phyloP scores from a whole-genome alignment of 1,284 basidiomycete species.

The Ceratobasidium papillatum region DNA sequence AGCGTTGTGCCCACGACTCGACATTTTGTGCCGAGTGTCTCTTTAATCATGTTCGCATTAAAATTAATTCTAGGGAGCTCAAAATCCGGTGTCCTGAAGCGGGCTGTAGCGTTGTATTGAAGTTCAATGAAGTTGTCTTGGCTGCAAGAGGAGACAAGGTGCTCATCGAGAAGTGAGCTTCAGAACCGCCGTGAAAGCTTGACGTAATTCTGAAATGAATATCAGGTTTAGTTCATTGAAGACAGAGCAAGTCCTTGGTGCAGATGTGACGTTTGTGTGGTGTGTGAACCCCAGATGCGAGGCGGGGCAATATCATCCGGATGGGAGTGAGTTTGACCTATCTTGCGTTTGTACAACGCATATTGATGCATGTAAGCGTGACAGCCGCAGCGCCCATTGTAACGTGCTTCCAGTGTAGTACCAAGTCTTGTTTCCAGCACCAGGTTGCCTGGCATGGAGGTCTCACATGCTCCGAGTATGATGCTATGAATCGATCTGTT shows the following conservation, averaged over 20 bases:
- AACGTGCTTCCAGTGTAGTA: constrained; percentile 3
- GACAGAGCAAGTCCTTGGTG: not conserved
- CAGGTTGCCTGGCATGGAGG: constrained; percentile 27
- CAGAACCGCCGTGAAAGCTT: not conserved
- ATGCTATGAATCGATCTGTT: not conserved
- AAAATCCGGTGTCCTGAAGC: constrained; percentile 17
- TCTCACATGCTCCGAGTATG: constrained; percentile 30
- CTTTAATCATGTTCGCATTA: not conserved
- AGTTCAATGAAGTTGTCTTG: not conserved
- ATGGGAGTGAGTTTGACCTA: not conserved
- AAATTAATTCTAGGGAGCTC: not conserved
- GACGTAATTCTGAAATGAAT: not conserved
- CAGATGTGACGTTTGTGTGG: not conserved
- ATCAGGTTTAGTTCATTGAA: not conserved
- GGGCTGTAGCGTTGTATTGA: not conserved
- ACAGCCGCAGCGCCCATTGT: constrained; percentile 9
- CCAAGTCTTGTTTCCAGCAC: constrained; percentile 18
- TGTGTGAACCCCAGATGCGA: not conserved
- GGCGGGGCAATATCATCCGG: not conserved
- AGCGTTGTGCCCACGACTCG: constrained; percentile 3
- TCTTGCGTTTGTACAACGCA: not conserved
- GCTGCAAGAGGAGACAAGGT: not conserved
- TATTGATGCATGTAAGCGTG: not conserved
- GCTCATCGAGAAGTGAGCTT: constrained; percentile 9
- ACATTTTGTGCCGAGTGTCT: constrained; percentile 33